phyloP scores from a whole-genome alignment of 2,329 filamentous ascomycete species.

The Ceratocystis harringtonii region DNA sequence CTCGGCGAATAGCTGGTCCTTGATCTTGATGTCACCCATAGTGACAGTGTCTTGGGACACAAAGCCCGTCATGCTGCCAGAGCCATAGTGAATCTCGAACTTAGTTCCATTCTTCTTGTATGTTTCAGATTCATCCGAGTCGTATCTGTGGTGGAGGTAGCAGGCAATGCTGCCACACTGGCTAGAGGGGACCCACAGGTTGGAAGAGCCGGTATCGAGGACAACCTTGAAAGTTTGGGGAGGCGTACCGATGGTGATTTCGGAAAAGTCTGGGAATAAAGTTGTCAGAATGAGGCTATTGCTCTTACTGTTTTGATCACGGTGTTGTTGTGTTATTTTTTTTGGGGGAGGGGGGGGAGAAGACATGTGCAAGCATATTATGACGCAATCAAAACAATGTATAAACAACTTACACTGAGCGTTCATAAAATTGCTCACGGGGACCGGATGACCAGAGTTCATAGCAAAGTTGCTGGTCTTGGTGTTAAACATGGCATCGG shows the following conservation, averaged over 20 bases:
- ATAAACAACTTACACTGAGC: constrained; percentile 65
- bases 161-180: constrained; percentile 92
- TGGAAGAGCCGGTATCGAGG: constrained; percentile 95
- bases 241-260: constrained; percentile 83
- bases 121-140: constrained; percentile 73
- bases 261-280: constrained; percentile 64
- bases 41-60: constrained; percentile 75
- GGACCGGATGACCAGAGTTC: constrained; percentile 61
- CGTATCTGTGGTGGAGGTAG: constrained; percentile 94
- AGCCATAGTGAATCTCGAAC: constrained; percentile 92
- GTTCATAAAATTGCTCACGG: constrained; percentile 95
- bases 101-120: constrained; percentile 88
- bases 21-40: constrained; percentile 79
- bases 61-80: constrained; percentile 83
- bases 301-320: no score
- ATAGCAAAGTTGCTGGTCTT: constrained; percentile 42
- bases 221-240: constrained; percentile 97
- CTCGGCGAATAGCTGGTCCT: constrained; percentile 89
- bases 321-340: no score
- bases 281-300: no score
- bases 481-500: constrained; percentile 67
- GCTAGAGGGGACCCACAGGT: constrained; percentile 91
- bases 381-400: neutral
- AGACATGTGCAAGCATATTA: neutral
- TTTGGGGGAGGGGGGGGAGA: no score